Evolutionary conservation across 2,329 filamentous ascomycete species (phyloP).

Genomic region (Calonectria montana): DNA sequence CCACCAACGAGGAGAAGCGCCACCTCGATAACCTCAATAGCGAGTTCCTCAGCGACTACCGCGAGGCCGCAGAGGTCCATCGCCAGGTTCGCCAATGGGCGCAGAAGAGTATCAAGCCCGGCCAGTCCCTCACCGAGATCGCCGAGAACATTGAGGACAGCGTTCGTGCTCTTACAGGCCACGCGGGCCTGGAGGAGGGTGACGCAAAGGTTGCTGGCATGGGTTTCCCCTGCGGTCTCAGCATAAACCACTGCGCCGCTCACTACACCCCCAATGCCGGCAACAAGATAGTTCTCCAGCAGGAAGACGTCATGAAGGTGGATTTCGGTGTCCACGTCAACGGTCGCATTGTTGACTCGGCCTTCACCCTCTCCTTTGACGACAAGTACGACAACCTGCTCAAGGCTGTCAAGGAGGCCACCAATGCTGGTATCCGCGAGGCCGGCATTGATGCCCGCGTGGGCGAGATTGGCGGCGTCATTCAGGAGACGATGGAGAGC

Average conservation of each 20-base stretch:
- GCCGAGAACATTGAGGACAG: conserved; percentile 89
- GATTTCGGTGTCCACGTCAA: conserved; percentile 87
- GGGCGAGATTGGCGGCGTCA: conserved; percentile 83
- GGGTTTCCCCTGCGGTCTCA: conserved; percentile 88
- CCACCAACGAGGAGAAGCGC: conserved; percentile 85
- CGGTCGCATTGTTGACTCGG: conserved; percentile 83
- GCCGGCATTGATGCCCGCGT: conserved; percentile 93
- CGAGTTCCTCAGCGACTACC: conserved; percentile 84
- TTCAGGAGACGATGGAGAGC: conserved; percentile 94
- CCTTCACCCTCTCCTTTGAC: conserved; percentile 83
- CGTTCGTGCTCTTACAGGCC: conserved; percentile 80
- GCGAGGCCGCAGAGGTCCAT: conserved; percentile 88
- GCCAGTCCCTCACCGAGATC: conserved; percentile 83
- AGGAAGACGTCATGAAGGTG: conserved; percentile 84
- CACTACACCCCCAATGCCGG: conserved; percentile 91
- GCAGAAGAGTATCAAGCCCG: conserved; percentile 83
- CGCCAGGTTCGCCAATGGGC: conserved; percentile 88
- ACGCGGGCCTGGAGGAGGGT: conserved; percentile 80
- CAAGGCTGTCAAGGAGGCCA: conserved; percentile 78
- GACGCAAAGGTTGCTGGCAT: conserved; percentile 83
- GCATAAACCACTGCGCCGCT: conserved; percentile 85
- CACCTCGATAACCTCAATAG: conserved; percentile 84
- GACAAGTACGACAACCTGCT: conserved; percentile 80
- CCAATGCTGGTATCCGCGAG: conserved; percentile 84
- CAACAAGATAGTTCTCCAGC: conserved; percentile 79